These are phyloP conservation scores for Cladobotryum mycophilum DNA, from an alignment of 2,329 filamentous ascomycete genomes.

Conservation along the genomic window DNA sequence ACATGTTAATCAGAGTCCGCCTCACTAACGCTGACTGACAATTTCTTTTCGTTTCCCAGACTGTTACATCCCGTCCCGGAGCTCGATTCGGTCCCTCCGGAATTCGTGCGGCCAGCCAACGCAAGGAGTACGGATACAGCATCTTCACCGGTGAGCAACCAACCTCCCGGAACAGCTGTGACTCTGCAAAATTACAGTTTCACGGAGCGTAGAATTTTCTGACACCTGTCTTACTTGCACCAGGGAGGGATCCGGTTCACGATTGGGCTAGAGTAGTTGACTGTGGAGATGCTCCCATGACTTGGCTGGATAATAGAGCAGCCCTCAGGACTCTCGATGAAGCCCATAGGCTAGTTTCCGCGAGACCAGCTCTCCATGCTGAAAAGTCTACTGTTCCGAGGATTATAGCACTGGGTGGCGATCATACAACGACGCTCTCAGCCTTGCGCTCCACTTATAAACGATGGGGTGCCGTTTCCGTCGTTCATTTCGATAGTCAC, in stretches of 20 bases:
- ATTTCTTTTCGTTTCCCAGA: constrained; percentile 5
- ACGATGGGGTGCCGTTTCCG: constrained; percentile 55
- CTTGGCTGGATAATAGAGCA: constrained; percentile 17
- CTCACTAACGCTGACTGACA: no score
- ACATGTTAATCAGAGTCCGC: not conserved
- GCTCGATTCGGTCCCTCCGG: constrained; percentile 74
- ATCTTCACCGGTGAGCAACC: constrained; percentile 14
- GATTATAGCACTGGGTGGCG: constrained; percentile 62
- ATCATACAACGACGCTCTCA: constrained; percentile 61
- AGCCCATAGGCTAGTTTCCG: constrained; percentile 15
- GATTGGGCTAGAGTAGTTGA: constrained; percentile 69
- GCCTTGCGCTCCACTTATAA: constrained; percentile 57
- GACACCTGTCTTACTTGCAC: constrained; percentile 6
- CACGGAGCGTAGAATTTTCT: not conserved
- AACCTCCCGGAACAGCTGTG: not conserved
- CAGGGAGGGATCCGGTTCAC: constrained; percentile 15
- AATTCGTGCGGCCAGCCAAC: constrained; percentile 70
- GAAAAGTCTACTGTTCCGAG: constrained; percentile 13
- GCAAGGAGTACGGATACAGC: constrained; percentile 35
- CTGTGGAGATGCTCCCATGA: constrained; percentile 57
- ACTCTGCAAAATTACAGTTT: no score
- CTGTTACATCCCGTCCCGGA: constrained; percentile 17
- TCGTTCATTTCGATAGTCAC: constrained; percentile 66
- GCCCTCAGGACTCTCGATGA: constrained; percentile 18
- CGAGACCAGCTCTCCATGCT: constrained; percentile 10